These are phyloP conservation scores for Triticum turgidum DNA, from an alignment of 176 grass and related monocot genomes.

Conservation along the genomic window DNA sequence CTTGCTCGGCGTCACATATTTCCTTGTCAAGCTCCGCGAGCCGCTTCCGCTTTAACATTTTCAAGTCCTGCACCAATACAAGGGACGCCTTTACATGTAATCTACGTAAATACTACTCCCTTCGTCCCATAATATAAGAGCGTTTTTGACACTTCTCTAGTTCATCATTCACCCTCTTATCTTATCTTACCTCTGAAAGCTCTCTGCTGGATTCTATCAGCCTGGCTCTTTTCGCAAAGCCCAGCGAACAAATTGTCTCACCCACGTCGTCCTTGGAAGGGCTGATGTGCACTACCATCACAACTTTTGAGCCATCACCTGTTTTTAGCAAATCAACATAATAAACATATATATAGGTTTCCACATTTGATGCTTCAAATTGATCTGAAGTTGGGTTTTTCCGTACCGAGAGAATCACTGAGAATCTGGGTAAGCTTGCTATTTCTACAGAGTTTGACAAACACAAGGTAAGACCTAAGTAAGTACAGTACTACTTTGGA, in stretches of 20 bases:
- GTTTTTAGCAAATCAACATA: constrained; percentile 15
- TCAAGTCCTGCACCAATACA: constrained; percentile 56
- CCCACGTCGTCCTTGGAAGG: constrained; percentile 63
- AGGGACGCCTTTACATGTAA: neutral
- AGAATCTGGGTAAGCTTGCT: constrained; percentile 97
- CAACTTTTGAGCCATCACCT: constrained; percentile 78
- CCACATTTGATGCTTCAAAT: neutral
- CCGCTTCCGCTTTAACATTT: constrained; percentile 53
- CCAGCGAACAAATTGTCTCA: constrained; percentile 81
- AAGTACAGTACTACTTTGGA: neutral
- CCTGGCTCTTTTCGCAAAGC: constrained; percentile 75
- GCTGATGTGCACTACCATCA: constrained; percentile 92
- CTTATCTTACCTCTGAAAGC: constrained; percentile 58
- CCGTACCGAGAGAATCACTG: constrained; percentile 80
- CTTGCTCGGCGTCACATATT: constrained; percentile 52
- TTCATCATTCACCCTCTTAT: neutral
- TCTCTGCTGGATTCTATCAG: constrained; percentile 61
- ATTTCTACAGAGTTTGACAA: constrained; percentile 54
- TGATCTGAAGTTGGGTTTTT: neutral
- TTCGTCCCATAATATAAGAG: too few species aligned
- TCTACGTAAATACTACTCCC: too few species aligned
- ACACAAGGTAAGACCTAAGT: neutral
- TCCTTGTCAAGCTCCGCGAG: constrained; percentile 60
- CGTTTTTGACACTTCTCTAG: too few species aligned
- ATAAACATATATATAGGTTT: neutral